Evolutionary conservation across 495 filamentous ascomycete genomes (phyloP).

Genomic region (Monascus purpureus): DNA sequence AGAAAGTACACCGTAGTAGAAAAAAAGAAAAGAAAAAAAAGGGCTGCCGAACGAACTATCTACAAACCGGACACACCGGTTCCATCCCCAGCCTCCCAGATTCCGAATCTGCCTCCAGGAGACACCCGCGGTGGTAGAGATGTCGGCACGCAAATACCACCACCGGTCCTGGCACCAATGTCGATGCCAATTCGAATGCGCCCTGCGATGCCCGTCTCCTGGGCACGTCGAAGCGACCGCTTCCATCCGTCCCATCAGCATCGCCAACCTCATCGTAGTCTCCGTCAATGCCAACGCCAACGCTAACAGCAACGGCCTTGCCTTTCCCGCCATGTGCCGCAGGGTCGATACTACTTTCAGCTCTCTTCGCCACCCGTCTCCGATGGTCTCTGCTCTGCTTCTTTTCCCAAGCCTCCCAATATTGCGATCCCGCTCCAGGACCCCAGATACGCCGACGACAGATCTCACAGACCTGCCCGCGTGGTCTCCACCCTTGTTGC

Average conservation of each 20-base stretch:
- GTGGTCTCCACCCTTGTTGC: conserved; percentile 81
- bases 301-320: conserved; percentile 20
- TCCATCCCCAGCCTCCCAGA: conserved; percentile 6
- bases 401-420: conserved; percentile 72
- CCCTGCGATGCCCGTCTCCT: too few relatives aligned
- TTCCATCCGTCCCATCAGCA: conserved; percentile 8
- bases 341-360: conserved; percentile 16
- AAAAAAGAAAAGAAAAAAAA: conserved; percentile 4
- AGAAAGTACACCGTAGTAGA: conserved; percentile 1
- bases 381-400: conserved; percentile 34
- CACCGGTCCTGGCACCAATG: conserved; percentile 18
- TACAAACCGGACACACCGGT: conserved; percentile 1
- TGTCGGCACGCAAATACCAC: conserved; percentile 43
- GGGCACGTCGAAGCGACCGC: conserved; percentile 2
- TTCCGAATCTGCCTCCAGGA: conserved; percentile 15
- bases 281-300: conserved; percentile 4
- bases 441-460: conserved; percentile 83
- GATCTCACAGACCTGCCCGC: conserved; percentile 72
- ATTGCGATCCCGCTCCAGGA: conserved; percentile 60
- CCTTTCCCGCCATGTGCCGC: conserved; percentile 25
- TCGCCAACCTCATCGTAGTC: conserved; percentile 4
- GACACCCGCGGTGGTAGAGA: conserved; percentile 36
- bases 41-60: conserved; percentile 8
- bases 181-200: too few relatives aligned
- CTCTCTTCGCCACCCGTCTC: conserved; percentile 16